These are phyloP conservation scores for Neoboletus subvelutipes DNA, from an alignment of 768 basidiomycete genomes.

Conservation along the genomic window DNA sequence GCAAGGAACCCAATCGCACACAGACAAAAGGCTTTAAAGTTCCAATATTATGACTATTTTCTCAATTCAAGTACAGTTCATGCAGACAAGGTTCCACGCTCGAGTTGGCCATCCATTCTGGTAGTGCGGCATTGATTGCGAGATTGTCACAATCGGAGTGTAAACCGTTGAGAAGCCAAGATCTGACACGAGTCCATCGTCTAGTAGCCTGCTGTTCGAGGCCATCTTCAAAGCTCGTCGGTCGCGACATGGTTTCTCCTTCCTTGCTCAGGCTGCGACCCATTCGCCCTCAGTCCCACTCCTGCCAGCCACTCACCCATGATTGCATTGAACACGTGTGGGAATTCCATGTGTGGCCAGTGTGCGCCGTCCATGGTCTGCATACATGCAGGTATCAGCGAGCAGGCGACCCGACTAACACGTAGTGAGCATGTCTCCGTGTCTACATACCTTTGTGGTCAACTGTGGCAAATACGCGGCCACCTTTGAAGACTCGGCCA, in stretches of 20 bases:
- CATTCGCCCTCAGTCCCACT: background rate
- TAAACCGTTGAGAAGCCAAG: background rate
- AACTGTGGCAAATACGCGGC: conserved; percentile 36
- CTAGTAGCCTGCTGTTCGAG: background rate
- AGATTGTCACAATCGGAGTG: background rate
- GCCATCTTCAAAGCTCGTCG: conserved; percentile 22
- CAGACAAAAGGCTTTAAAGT: background rate
- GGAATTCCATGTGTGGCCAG: conserved; percentile 67
- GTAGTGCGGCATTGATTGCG: too few relatives aligned
- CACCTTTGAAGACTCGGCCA: conserved; percentile 29
- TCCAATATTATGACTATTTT: background rate
- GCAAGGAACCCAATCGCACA: background rate
- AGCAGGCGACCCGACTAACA: conserved; percentile 30
- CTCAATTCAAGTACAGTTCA: background rate
- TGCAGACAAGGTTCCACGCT: background rate
- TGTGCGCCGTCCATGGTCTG: conserved; percentile 57
- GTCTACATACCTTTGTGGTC: conserved; percentile 34
- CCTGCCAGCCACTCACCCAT: conserved; percentile 52
- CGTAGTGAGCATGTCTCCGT: background rate
- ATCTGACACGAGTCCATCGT: background rate
- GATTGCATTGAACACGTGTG: conserved; percentile 49
- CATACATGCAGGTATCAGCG: conserved; percentile 31
- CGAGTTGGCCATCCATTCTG: background rate
- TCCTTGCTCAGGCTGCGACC: background rate
- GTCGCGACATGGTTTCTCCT: background rate